Conservation (phyloP, 306 rosid species). For the Cyclanthera cordifolia region DNA sequence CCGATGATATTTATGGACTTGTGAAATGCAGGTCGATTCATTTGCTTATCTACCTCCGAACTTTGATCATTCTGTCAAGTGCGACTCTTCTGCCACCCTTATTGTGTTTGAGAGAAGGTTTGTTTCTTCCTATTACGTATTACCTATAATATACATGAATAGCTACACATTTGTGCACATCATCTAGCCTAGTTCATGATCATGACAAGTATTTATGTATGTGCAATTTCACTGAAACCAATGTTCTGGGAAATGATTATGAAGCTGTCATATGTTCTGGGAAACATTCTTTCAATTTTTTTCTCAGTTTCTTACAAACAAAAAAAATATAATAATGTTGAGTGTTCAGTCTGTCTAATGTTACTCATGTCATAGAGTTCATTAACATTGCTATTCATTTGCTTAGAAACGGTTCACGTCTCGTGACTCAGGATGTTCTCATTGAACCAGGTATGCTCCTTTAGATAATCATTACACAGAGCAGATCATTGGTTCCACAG, state of each 20-base stretch:
- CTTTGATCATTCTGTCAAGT: constrained; percentile 49
- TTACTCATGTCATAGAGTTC: background rate
- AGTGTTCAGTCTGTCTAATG: background rate
- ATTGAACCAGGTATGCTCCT: constrained; percentile 34
- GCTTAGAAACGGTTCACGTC: background rate
- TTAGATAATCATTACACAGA: constrained; percentile 39
- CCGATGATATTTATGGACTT: constrained; percentile 15
- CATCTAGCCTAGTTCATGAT: constrained; percentile 8
- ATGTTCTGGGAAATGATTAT: background rate
- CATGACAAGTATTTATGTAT: constrained; percentile 1
- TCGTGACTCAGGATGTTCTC: constrained; percentile 13
- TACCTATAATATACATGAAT: constrained; percentile 6
- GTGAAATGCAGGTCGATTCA: constrained; percentile 59
- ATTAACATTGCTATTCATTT: background rate
- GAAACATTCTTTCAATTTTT: too few species aligned
- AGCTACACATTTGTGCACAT: constrained; percentile 3
- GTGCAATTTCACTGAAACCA: background rate
- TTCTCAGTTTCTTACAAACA: too few species aligned
- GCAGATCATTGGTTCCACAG: constrained; percentile 51
- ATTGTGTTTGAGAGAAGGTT: constrained; percentile 83
- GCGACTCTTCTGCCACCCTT: constrained; percentile 50
- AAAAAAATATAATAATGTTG: too few species aligned
- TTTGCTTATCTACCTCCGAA: constrained; percentile 78
- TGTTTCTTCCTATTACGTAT: constrained; percentile 12
- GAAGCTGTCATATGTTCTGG: background rate